phyloP scores from a whole-genome alignment of 225 moss, liverwort and hornwort species.

The Pleurozium schreberi region DNA sequence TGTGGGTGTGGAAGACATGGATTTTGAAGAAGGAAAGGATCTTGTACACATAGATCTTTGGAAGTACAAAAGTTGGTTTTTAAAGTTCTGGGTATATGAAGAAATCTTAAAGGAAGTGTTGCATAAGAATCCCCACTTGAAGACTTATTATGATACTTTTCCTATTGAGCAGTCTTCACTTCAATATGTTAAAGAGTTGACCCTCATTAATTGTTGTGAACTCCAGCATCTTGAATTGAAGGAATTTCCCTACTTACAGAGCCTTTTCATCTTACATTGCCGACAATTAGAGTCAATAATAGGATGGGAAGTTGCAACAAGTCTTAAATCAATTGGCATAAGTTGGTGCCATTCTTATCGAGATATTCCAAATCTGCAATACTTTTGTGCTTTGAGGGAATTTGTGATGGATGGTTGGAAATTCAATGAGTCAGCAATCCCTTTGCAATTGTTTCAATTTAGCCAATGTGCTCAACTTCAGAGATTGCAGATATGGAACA shows the following conservation, averaged over 20 bases:
- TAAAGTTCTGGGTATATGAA: fast-evolving
- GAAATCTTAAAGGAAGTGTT: neutral
- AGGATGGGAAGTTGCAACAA: neutral
- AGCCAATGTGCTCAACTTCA: neutral
- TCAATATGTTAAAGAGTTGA: neutral
- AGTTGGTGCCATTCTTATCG: fast-evolving
- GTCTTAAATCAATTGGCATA: neutral
- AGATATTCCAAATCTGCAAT: neutral
- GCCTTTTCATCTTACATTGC: fast-evolving
- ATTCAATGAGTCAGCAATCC: fast-evolving
- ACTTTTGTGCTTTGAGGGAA: neutral
- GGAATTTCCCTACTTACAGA: neutral
- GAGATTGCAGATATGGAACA: fast-evolving
- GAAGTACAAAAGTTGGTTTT: fast-evolving
- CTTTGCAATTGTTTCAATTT: neutral
- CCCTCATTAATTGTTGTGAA: fast-evolving
- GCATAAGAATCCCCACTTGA: neutral
- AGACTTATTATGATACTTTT: neutral
- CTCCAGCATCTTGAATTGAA: neutral
- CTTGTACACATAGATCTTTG: neutral
- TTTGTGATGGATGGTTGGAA: fast-evolving
- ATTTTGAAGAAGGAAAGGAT: neutral
- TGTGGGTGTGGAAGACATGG: neutral
- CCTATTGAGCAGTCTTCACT: neutral
- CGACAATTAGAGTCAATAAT: neutral